Conservation (phyloP, 108 stramenopile species). For the Schizochytrium sp. region DNA sequence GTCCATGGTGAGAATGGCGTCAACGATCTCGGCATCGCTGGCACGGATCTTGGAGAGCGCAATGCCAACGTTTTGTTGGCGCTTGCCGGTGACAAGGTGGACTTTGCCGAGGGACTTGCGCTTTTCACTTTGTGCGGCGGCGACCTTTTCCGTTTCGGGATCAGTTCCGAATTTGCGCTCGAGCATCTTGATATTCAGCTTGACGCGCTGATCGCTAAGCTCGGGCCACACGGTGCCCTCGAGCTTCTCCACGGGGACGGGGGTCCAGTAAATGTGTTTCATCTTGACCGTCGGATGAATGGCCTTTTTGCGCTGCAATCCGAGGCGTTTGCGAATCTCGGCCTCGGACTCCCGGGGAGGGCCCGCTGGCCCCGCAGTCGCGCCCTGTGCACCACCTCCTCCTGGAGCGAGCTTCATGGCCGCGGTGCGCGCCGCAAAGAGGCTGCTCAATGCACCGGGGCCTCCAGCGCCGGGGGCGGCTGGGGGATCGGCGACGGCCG, state of each 20-base stretch:
- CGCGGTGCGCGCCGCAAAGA: background rate
- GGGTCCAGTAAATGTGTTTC: background rate
- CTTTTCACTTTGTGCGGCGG: background rate
- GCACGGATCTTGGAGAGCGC: constrained; percentile 16
- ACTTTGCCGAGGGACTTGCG: constrained; percentile 3
- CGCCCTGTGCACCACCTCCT: background rate
- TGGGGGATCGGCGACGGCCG: background rate
- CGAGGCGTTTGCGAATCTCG: background rate
- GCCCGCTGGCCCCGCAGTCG: background rate
- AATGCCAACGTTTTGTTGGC: constrained; percentile 29
- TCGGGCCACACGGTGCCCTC: constrained; percentile 6
- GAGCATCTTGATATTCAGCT: background rate
- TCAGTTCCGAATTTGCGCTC: background rate
- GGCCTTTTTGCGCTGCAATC: background rate
- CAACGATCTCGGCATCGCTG: constrained; percentile 8
- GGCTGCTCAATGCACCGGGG: background rate
- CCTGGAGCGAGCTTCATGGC: background rate
- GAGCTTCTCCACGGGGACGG: background rate
- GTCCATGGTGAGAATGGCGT: constrained; percentile 23
- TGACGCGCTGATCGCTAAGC: constrained; percentile 4
- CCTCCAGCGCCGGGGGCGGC: background rate
- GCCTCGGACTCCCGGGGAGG: background rate
- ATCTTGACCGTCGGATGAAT: background rate
- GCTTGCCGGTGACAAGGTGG: constrained; percentile 24
- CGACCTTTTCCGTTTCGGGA: background rate